Base-by-base conservation (phyloP, 805 yeast species). In the Henningerozyma blattae region DNA sequence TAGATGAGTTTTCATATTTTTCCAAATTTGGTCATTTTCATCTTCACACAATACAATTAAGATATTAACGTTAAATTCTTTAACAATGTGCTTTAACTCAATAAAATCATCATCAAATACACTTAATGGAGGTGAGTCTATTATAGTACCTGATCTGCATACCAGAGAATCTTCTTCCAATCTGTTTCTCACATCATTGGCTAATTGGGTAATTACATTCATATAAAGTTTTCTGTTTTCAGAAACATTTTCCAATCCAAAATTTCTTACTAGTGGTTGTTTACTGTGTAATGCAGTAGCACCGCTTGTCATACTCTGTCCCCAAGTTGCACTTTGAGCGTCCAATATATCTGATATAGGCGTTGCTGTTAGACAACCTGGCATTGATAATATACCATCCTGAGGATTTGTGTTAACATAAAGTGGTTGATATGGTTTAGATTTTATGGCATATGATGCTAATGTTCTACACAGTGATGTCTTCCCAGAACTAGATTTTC, bases 331-430 rank as follows among this genome's bases (percentile, higher is more conserved):
- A 20, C 48, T 42, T 46, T 83, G 89, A 15, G 82, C 72, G 47
- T 91, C 95, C 24, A 87, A 62, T 27, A 75, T 61, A 48, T 84
- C 95, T 28, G 86, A 75, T 12, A 87, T 67, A 0, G 94, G 82
- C 0, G 93, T 77, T 0, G 95, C 95, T 0, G 86, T 67, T 4
- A 91, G 40, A 4, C 85, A 72, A 1, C 98, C 96, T 0, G 96
- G 96, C 8, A 81, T 64, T 1, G 82, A 60, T 43, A 77, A 76
- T 1, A 75, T 77, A 3, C 86, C 83, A 30, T 69, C 73, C 18
- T 56, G 52, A 2, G 97, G 94, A 50, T 87, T 82, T 35, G 87
- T 54, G 47, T 86, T 87, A 13, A 89, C 83, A 25, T 77, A 60
- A 36, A 86, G 47, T 1, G 96, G 96, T 34, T 70, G 61, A 18